These are phyloP conservation scores for Quercus glauca DNA, from an alignment of 306 rosid species.

Conservation along the genomic window DNA sequence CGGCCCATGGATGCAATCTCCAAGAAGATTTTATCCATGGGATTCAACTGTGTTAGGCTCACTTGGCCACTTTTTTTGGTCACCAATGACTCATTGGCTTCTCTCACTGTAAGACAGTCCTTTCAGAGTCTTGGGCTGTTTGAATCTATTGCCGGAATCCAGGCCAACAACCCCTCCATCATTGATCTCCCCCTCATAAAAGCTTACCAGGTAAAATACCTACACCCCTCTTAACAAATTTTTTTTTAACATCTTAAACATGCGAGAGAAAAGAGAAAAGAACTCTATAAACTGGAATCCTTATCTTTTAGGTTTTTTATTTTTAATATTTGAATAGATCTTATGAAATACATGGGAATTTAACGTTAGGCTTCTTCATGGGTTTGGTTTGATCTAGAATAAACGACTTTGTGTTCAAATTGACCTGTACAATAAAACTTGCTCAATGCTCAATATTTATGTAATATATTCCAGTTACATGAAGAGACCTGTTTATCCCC, in stretches of 20 bases:
- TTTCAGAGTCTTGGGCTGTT: constrained; percentile 51
- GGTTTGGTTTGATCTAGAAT: neutral
- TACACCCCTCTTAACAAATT: neutral
- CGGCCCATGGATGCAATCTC: constrained; percentile 64
- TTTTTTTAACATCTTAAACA: neutral
- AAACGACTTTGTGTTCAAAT: neutral
- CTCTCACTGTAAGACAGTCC: constrained; percentile 73
- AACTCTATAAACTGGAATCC: neutral
- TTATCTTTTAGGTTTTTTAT: neutral
- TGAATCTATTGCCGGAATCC: constrained; percentile 54
- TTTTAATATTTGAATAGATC: neutral
- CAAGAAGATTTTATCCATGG: constrained; percentile 44
- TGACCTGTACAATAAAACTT: neutral
- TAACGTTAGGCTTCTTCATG: neutral
- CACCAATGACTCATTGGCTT: constrained; percentile 59
- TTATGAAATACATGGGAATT: neutral
- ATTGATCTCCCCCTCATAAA: constrained; percentile 61
- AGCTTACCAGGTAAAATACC: constrained; percentile 61
- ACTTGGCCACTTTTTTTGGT: constrained; percentile 71
- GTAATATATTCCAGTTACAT: neutral
- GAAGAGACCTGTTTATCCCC: neutral
- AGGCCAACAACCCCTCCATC: constrained; percentile 67
- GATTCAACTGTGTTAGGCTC: constrained; percentile 90
- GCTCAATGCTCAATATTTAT: neutral
- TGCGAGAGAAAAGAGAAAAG: neutral